Conservation (phyloP, 208 protist species). For the Blastocrithidia nonstop region DNA sequence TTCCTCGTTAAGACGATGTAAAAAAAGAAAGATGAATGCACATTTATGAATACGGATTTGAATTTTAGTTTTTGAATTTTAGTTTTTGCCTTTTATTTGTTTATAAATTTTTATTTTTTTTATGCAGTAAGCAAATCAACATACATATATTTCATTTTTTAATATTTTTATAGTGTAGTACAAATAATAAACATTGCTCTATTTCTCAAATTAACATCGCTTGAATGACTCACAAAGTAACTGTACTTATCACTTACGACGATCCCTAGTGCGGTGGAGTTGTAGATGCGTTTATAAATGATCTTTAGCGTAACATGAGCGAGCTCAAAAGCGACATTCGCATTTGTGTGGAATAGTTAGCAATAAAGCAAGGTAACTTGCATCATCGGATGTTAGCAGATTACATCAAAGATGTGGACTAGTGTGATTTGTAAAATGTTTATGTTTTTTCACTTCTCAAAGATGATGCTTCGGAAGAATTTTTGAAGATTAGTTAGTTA, state of each 20-base stretch:
- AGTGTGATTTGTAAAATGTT: slow-evolving; percentile 58
- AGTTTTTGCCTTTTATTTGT: slow-evolving; percentile 8
- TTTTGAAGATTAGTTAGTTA: slow-evolving; percentile 52
- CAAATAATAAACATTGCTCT: background rate
- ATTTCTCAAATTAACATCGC: background rate
- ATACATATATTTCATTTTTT: background rate
- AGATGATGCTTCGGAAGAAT: slow-evolving; percentile 63
- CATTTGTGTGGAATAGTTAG: slow-evolving; percentile 45
- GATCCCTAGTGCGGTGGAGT: slow-evolving; percentile 78
- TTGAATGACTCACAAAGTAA: slow-evolving; percentile 24
- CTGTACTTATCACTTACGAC: slow-evolving; percentile 74
- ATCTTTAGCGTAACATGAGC: slow-evolving; percentile 50
- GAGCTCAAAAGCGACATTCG: slow-evolving; percentile 26
- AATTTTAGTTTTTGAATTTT: slow-evolving; percentile 1
- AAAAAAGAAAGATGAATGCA: too few relatives aligned
- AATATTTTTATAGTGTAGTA: background rate
- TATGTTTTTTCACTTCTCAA: slow-evolving; percentile 73
- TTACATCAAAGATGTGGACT: slow-evolving; percentile 52
- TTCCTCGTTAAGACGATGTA: too few relatives aligned
- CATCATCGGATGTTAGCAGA: slow-evolving; percentile 63
- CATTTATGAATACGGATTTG: background rate
- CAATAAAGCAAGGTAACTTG: slow-evolving; percentile 33
- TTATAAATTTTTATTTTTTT: slow-evolving; percentile 5
- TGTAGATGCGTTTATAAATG: slow-evolving; percentile 62
- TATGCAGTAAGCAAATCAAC: background rate